These are phyloP conservation scores for Podospora pseudoanserina DNA, from an alignment of 495 filamentous ascomycete genomes.

Conservation along the genomic window DNA sequence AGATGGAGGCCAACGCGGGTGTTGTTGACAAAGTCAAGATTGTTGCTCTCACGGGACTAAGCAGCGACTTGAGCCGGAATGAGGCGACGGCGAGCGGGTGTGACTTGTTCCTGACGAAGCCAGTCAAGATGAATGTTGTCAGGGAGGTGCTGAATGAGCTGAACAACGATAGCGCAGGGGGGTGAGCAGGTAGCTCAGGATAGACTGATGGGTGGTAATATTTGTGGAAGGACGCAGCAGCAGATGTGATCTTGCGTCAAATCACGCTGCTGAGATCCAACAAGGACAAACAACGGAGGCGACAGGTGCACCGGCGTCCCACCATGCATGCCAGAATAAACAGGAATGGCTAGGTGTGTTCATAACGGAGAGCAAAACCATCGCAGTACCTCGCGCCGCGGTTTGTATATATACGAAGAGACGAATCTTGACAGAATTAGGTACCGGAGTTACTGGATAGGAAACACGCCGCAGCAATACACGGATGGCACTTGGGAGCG, in stretches of 20 bases:
- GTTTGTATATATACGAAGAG: background rate
- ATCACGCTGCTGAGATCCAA: no score
- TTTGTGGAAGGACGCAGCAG: background rate
- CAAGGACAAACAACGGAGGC: background rate
- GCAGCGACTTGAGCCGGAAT: conserved; percentile 57
- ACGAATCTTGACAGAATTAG: no score
- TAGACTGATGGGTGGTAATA: background rate
- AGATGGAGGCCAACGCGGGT: conserved; percentile 40
- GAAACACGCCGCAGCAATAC: no score
- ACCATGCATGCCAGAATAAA: background rate
- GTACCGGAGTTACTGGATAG: no score
- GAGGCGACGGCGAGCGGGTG: conserved; percentile 64
- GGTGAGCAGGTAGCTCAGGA: background rate
- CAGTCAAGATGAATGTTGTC: conserved; percentile 44
- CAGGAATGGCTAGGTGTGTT: background rate
- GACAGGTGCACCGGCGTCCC: no score
- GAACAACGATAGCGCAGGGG: background rate
- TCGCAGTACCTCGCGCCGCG: no score
- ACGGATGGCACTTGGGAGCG: no score
- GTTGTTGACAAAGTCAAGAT: conserved; percentile 45
- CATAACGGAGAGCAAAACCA: background rate
- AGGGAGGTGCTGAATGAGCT: conserved; percentile 20
- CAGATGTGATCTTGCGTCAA: background rate
- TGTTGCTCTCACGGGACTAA: conserved; percentile 67
- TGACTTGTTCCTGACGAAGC: conserved; percentile 69